Base-by-base conservation (phyloP, 140 eudicot species). In the Flaveria floridana region DNA sequence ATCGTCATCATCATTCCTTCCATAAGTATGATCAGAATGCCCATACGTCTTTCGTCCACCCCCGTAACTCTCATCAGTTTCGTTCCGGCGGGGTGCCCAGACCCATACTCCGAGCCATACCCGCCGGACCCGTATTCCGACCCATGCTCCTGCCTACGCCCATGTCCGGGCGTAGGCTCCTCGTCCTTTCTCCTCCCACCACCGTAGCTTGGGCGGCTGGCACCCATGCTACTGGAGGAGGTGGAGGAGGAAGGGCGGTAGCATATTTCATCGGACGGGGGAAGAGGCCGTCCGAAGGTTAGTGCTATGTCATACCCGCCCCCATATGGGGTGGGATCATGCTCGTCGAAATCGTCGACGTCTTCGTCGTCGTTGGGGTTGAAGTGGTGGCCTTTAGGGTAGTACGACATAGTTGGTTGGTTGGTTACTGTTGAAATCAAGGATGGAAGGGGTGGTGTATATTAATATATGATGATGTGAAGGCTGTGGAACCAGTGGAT, bases 261-360 rank as follows among this genome's bases (percentile, higher is more conserved):
- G 76, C 98, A 92, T 63, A 79, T 92, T 13, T 87, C 91, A 1
- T 84, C 86, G 13, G 95, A 89, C 2, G 95, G 95, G 1, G 89
- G 85, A 50, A 87, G 85, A 9, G 96, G 84, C 28, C 89, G 95
- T 78, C 98, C 95, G 73, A 77, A 92, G 16, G 91, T 85, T 20
- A 87, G 57, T 1, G 70, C 8, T 37, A 87, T 78, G 67, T 89
- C 92, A 82, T 88, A 89, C 9, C 98, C 98, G 0, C 96, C 98
- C n/a, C 83, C 83, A 70, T 89, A 89, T 3, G 98, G 96, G 74
- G 96, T 86, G 4, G 95, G 81, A 82, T 92, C 96, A 59, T 74
- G 87, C 85, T 88, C 95, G 73, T 86, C 88, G 71, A 89, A 92
- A 65, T 89, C 96, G 56, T 89, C 85, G 21, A 84, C 88, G 28